These are phyloP conservation scores for Leishmania lainsoni DNA, from an alignment of 208 protist genomes.

Conservation along the genomic window DNA sequence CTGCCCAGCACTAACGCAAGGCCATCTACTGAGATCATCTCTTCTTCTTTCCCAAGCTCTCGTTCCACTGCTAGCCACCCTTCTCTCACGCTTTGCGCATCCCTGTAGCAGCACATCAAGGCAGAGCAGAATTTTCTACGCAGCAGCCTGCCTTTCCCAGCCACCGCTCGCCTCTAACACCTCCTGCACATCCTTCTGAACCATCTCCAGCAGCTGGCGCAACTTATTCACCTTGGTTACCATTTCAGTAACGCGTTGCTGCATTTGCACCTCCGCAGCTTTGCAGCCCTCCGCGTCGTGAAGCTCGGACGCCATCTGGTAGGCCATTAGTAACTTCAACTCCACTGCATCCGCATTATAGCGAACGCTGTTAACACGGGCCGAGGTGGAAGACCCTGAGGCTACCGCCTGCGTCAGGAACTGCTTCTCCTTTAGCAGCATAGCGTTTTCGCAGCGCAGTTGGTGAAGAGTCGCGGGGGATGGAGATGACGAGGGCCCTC, in stretches of 20 bases:
- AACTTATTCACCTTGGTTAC: slow-evolving; percentile 35
- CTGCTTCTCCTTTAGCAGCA: slow-evolving; percentile 46
- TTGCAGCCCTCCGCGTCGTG: slow-evolving; percentile 31
- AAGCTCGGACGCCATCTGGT: slow-evolving; percentile 41
- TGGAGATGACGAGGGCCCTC: background rate
- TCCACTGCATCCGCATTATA: slow-evolving; percentile 49
- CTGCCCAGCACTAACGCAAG: background rate
- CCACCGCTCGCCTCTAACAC: slow-evolving; percentile 31
- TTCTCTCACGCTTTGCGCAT: background rate
- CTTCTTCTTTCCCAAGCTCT: background rate
- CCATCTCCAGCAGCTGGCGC: slow-evolving; percentile 38
- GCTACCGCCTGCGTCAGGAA: slow-evolving; percentile 51
- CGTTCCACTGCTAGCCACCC: background rate
- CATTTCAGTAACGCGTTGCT: slow-evolving; percentile 24
- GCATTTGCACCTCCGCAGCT: slow-evolving; percentile 46
- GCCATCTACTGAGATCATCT: background rate
- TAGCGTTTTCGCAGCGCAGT: slow-evolving; percentile 50
- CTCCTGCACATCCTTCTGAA: slow-evolving; percentile 51
- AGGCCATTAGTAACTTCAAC: slow-evolving; percentile 44
- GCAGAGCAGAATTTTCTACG: background rate
- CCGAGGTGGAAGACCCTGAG: slow-evolving; percentile 37
- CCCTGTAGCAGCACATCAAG: background rate
- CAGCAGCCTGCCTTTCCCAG: background rate
- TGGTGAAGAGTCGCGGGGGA: slow-evolving; percentile 29
- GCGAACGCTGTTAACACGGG: slow-evolving; percentile 53